A percentile compares a stretch with the other conserved stretches of the same genome.
These are phyloP conservation scores for Parietaria judaica DNA, from an alignment of 306 rosid species.

Conservation along the genomic window DNA sequence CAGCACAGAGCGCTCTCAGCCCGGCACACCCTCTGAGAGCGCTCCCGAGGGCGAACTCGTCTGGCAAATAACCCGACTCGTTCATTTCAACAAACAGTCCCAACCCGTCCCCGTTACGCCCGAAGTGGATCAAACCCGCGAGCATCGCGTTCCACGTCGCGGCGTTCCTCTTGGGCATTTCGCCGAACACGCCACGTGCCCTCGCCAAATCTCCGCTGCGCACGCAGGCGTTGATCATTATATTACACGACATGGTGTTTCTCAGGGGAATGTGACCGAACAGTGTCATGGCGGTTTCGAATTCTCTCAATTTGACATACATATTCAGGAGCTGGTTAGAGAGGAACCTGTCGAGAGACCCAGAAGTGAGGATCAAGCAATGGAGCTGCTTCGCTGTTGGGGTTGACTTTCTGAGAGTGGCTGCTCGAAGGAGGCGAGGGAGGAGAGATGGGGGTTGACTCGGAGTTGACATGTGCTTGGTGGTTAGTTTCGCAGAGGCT, in stretches of 20 bases:
- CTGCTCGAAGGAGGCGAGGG: slow-evolving; percentile 65
- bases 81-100: slow-evolving; percentile 51
- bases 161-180: slow-evolving; percentile 71
- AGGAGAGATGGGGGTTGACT: slow-evolving; percentile 60
- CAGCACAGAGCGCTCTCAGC: slow-evolving; percentile 40
- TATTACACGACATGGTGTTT: slow-evolving; percentile 79
- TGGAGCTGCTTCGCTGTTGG: slow-evolving; percentile 62
- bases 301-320: slow-evolving; percentile 63
- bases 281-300: slow-evolving; percentile 35
- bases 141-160: slow-evolving; percentile 91
- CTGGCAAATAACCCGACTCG: slow-evolving; percentile 54
- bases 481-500: slow-evolving; percentile 40
- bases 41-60: slow-evolving; percentile 72
- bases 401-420: slow-evolving; percentile 41
- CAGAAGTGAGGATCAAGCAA: slow-evolving; percentile 62
- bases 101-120: slow-evolving; percentile 51
- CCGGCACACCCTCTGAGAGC: slow-evolving; percentile 86
- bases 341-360: slow-evolving; percentile 65
- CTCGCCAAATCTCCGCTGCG: slow-evolving; percentile 41
- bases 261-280: slow-evolving; percentile 46
- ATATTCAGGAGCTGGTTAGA: slow-evolving; percentile 71
- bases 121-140: slow-evolving; percentile 55
- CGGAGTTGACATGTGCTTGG: slow-evolving; percentile 36
- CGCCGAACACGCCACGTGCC: slow-evolving; percentile 60
- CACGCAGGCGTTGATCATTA: slow-evolving; percentile 55